These are phyloP conservation scores for Phyllosticta capitalensis DNA, from an alignment of 2,329 filamentous ascomycete species.

Conservation along the genomic window DNA sequence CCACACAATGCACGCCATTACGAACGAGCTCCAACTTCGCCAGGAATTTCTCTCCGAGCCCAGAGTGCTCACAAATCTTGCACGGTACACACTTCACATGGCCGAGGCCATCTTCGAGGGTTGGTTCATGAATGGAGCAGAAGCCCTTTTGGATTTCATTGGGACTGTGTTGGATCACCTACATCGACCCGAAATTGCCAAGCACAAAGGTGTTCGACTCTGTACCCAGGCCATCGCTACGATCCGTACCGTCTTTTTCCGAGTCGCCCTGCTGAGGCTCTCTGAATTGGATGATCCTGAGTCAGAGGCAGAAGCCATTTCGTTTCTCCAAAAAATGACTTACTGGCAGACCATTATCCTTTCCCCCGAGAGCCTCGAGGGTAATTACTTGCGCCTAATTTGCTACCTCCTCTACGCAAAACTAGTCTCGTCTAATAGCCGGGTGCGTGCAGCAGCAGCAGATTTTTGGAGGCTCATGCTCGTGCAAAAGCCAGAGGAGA, in stretches of 20 bases:
- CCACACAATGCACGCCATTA: constrained; percentile 62
- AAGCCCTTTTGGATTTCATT: constrained; percentile 73
- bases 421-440: constrained; percentile 58
- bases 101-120: constrained; percentile 89
- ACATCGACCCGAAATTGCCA: constrained; percentile 71
- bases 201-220: constrained; percentile 78
- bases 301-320: constrained; percentile 52
- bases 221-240: constrained; percentile 73
- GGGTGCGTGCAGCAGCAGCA: constrained; percentile 65
- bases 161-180: constrained; percentile 82
- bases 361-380: constrained; percentile 64
- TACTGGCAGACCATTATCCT: constrained; percentile 96
- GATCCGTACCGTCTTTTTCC: constrained; percentile 68
- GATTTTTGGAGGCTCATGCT: constrained; percentile 86
- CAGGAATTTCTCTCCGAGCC: constrained; percentile 65
- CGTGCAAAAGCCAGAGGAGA: constrained; percentile 84
- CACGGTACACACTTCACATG: constrained; percentile 69
- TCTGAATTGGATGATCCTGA: constrained; percentile 69
- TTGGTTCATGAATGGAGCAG: constrained; percentile 87
- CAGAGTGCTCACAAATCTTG: constrained; percentile 75
- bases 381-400: constrained; percentile 73
- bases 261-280: constrained; percentile 68
- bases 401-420: constrained; percentile 92
- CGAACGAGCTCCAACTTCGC: constrained; percentile 59
- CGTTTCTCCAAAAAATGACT: constrained; percentile 73